Conservation (phyloP, 202 grass and related monocot species). For the Elaeis oleifera region DNA sequence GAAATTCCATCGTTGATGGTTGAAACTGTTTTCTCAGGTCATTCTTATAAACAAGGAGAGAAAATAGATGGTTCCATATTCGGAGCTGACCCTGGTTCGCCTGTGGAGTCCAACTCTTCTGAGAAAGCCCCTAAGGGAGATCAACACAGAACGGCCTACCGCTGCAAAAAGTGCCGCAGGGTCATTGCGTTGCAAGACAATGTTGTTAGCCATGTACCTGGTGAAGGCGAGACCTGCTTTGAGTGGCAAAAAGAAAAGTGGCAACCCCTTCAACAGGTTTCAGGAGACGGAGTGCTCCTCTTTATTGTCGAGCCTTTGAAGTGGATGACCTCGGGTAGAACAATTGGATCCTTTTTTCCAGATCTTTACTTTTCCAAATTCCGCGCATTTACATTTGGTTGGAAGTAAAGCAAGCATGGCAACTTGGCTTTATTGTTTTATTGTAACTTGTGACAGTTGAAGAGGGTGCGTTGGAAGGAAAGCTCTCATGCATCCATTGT, state of each 20-base stretch:
- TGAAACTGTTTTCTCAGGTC: conserved; percentile 24
- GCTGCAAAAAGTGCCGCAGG: conserved; percentile 88
- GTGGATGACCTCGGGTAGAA: conserved; percentile 86
- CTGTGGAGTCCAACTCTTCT: conserved; percentile 24
- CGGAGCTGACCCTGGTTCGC: conserved; percentile 63
- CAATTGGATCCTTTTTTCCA: background rate
- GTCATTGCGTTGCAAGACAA: conserved; percentile 62
- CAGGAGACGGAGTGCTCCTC: conserved; percentile 72
- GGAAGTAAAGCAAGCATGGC: no score
- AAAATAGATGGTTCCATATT: conserved; percentile 63
- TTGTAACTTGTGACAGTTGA: conserved; percentile 42
- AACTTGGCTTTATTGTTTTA: no score
- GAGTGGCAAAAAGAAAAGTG: conserved; percentile 50
- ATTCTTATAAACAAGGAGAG: conserved; percentile 64
- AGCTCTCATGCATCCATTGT: conserved; percentile 78
- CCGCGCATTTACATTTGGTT: no score
- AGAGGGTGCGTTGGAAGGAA: conserved; percentile 86
- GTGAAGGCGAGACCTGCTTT: conserved; percentile 70
- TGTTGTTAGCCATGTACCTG: conserved; percentile 66
- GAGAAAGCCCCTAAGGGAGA: conserved; percentile 18
- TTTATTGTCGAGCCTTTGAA: conserved; percentile 82
- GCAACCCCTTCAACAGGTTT: conserved; percentile 19
- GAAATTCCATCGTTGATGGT: no score
- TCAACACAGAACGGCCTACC: conserved; percentile 45
- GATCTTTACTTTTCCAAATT: no score